Percentiles rank a stretch among this genome's conserved stretches.
Conservation (phyloP, 1,139 yeast species). For the Kodamaea sp. region DNA sequence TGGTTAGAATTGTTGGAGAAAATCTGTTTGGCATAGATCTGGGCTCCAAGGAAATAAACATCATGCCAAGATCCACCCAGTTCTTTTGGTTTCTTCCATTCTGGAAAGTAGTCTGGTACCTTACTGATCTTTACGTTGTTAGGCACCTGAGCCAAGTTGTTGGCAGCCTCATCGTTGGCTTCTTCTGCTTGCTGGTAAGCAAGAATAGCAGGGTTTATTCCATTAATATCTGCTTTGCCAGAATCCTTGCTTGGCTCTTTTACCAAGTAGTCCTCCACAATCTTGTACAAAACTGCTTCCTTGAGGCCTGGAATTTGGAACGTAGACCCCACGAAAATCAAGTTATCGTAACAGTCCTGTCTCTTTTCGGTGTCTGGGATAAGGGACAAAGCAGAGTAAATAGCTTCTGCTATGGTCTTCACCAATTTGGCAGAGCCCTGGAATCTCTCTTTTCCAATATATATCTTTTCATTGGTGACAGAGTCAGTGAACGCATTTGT, state of each 20-base stretch:
- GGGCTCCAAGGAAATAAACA: conserved; percentile 78
- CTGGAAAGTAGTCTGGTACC: conserved; percentile 90
- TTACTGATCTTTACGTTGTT: conserved; percentile 66
- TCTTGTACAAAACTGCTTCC: conserved; percentile 63
- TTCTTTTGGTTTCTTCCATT: conserved; percentile 77
- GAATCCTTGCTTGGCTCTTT: conserved; percentile 34
- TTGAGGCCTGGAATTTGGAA: conserved; percentile 73
- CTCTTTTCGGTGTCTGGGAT: conserved; percentile 71
- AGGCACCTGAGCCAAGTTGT: conserved; percentile 66
- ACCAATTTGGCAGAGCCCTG: conserved; percentile 70
- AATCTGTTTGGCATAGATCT: conserved; percentile 83
- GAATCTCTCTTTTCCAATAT: conserved; percentile 85
- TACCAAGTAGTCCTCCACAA: conserved; percentile 60
- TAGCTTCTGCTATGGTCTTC: conserved; percentile 50
- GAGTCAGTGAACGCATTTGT: conserved; percentile 65
- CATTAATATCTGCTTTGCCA: conserved; percentile 24
- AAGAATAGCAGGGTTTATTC: conserved; percentile 43
- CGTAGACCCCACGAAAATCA: conserved; percentile 78
- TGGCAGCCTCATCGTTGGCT: conserved; percentile 24
- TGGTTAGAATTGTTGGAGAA: conserved; percentile 63
- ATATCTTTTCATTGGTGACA: conserved; percentile 48
- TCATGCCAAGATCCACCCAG: conserved; percentile 69
- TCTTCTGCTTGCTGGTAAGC: conserved; percentile 44
- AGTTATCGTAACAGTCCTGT: conserved; percentile 85
- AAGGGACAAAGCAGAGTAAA: conserved; percentile 52